Evolutionary conservation across 768 basidiomycete genomes (phyloP).

Genomic region (Mycena albidolilacea): DNA sequence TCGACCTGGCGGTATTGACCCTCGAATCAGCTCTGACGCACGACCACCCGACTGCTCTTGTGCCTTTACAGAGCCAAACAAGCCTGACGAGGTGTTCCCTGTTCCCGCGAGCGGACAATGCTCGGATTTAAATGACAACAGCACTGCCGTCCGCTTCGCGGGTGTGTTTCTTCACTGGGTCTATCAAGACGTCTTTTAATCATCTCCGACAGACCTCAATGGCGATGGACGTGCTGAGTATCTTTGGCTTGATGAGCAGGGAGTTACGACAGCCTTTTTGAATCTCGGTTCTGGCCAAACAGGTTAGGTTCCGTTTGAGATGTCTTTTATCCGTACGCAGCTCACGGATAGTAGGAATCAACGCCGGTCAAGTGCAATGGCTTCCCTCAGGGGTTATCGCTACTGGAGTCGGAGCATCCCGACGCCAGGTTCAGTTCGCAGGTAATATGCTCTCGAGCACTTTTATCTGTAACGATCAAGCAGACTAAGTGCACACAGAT

Average conservation of each 20-base stretch:
- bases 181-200: not conserved
- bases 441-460: not conserved
- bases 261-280: slow-evolving; percentile 5
- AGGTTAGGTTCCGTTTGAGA: not conserved
- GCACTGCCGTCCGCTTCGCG: slow-evolving; percentile 20
- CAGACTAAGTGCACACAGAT: not conserved
- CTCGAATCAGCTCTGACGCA: not conserved
- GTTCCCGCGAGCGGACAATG: not conserved
- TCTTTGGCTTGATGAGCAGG: slow-evolving; percentile 10
- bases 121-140: slow-evolving; percentile 12
- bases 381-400: slow-evolving; percentile 6
- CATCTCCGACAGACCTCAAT: slow-evolving; percentile 5
- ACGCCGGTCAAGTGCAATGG: slow-evolving; percentile 8
- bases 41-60: not conserved
- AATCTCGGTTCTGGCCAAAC: not conserved
- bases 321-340: no score
- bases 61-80: not conserved
- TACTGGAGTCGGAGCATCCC: slow-evolving; percentile 2
- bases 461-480: no score
- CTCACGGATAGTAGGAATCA: not conserved
- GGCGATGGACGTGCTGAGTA: slow-evolving; percentile 22
- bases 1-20: not conserved
- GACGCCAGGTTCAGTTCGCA: slow-evolving; percentile 19
- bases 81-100: not conserved
- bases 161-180: not conserved